A percentile compares a stretch with the other conserved stretches of the same genome.
Conservation (phyloP, 2,329 filamentous ascomycete genomes). For the Didymella sp. region DNA sequence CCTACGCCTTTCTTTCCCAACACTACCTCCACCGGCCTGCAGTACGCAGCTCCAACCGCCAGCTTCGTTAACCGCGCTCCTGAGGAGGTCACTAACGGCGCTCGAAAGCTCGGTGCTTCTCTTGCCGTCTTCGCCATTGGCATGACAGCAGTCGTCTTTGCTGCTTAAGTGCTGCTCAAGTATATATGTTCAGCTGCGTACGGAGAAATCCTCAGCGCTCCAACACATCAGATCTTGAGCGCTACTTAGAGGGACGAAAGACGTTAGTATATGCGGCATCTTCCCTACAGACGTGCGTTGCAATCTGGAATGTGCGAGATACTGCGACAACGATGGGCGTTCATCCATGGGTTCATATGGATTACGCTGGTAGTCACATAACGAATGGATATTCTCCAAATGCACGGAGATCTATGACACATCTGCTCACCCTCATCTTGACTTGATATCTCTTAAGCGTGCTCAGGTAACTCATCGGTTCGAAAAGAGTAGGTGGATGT, state of each 20-base stretch:
- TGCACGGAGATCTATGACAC: neutral
- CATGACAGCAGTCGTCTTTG: conserved; percentile 9
- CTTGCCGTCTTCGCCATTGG: conserved; percentile 15
- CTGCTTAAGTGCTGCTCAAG: neutral
- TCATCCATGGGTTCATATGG: neutral
- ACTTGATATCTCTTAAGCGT: no score
- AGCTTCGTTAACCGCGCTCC: conserved; percentile 15
- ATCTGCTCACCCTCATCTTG: neutral
- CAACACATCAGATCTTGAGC: neutral
- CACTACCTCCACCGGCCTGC: conserved; percentile 11
- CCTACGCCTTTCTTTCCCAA: conserved; percentile 20
- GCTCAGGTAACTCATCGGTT: no score
- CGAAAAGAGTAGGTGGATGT: no score
- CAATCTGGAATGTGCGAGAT: conserved; percentile 6
- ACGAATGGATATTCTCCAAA: neutral
- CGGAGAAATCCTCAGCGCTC: neutral
- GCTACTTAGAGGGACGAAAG: neutral
- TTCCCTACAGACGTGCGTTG: conserved; percentile 1
- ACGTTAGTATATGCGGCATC: conserved; percentile 5
- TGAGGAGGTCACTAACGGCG: conserved; percentile 4
- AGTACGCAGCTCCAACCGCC: conserved; percentile 16
- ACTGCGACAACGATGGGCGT: neutral
- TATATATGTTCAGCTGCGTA: neutral
- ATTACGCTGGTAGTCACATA: neutral
- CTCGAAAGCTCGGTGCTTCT: conserved; percentile 10